These are phyloP conservation scores for Chaetothyriales sp. DNA, from an alignment of 2,329 filamentous ascomycete species.

Conservation along the genomic window DNA sequence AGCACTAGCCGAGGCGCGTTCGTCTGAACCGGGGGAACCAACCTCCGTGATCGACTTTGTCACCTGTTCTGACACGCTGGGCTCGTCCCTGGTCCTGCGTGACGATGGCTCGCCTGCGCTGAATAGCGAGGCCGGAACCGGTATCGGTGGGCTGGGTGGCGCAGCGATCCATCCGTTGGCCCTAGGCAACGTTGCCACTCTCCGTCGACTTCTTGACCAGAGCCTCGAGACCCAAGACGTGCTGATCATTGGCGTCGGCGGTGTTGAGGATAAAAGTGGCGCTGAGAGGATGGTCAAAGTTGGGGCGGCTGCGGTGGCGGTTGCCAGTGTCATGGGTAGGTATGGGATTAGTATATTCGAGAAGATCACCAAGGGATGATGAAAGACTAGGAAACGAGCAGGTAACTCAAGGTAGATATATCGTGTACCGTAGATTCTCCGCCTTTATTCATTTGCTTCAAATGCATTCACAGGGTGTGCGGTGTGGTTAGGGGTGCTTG, in stretches of 20 bases:
- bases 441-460: neutral
- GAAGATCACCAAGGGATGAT: constrained; percentile 32
- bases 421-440: neutral
- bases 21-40: constrained; percentile 12
- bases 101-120: constrained; percentile 24
- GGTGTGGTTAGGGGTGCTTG: too few relatives aligned
- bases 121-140: constrained; percentile 37
- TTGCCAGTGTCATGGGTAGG: constrained; percentile 54
- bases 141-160: constrained; percentile 58
- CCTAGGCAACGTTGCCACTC: constrained; percentile 57
- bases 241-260: constrained; percentile 55
- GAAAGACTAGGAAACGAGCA: neutral
- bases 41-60: constrained; percentile 38
- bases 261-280: constrained; percentile 49
- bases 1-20: constrained; percentile 29
- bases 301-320: constrained; percentile 51
- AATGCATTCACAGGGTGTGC: too few relatives aligned
- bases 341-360: constrained; percentile 48
- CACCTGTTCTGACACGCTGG: constrained; percentile 61
- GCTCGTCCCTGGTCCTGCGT: constrained; percentile 47
- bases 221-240: constrained; percentile 37
- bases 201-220: constrained; percentile 45
- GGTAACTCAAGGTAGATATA: neutral
- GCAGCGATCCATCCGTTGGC: constrained; percentile 57
- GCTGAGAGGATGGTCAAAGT: constrained; percentile 51